These are phyloP conservation scores for Gnetum montanum DNA, from an alignment of 75 land plant genomes.

Conservation along the genomic window DNA sequence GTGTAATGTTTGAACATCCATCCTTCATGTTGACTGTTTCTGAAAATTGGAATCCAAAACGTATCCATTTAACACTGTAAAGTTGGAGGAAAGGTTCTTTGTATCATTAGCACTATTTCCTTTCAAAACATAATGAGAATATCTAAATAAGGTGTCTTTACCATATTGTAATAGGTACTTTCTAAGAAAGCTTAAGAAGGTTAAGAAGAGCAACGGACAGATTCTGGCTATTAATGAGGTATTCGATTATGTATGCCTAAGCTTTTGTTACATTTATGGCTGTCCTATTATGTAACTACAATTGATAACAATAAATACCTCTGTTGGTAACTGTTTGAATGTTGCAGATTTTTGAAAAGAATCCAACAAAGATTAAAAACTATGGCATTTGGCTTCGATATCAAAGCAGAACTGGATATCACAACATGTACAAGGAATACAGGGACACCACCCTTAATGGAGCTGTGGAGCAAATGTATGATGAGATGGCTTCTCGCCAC, in stretches of 20 bases:
- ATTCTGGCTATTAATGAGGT: conserved; percentile 86
- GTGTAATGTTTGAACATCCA: no score
- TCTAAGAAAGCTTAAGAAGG: conserved; percentile 82
- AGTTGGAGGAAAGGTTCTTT: no score
- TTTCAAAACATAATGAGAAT: no score
- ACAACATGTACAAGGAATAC: conserved; percentile 83
- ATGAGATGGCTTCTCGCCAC: conserved; percentile 73
- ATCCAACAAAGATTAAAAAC: conserved; percentile 61
- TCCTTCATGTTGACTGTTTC: no score
- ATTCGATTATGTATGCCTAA: background rate
- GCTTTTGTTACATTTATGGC: background rate
- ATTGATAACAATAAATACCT: background rate
- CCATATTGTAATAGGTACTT: conserved; percentile 47
- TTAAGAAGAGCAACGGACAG: conserved; percentile 83
- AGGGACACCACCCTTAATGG: conserved; percentile 65
- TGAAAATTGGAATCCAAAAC: no score
- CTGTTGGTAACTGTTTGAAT: background rate
- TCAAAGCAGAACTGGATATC: conserved; percentile 69
- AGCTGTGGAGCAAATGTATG: conserved; percentile 71
- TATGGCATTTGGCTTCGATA: conserved; percentile 71
- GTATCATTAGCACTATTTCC: no score
- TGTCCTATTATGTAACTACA: background rate
- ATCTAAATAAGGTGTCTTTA: background rate
- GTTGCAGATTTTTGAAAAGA: conserved; percentile 52
- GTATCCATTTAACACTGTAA: no score